Evolutionary conservation across 176 grass and related monocot genomes (phyloP).

Genomic region (Carex kokanica): DNA sequence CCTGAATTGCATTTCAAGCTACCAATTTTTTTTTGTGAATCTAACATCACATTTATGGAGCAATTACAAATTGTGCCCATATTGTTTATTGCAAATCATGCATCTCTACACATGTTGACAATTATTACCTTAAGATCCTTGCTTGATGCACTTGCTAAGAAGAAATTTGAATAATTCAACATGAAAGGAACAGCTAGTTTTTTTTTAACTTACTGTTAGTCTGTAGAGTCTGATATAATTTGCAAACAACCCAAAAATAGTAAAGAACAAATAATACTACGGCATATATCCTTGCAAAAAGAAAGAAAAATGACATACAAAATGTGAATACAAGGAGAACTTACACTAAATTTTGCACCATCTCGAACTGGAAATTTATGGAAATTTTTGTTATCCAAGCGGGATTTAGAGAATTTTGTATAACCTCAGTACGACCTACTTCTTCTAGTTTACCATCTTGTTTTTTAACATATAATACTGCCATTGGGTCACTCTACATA

Average conservation of each 20-base stretch:
- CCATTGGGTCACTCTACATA: conserved; percentile 86
- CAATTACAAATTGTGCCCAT: neutral
- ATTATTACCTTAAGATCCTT: neutral
- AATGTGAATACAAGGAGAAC: conserved; percentile 28
- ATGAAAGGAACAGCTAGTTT: neutral
- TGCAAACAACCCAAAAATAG: neutral
- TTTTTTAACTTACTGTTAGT: neutral
- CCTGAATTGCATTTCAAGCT: neutral
- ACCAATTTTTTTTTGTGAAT: neutral
- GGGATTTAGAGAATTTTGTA: conserved; percentile 74
- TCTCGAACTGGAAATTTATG: conserved; percentile 95
- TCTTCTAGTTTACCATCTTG: conserved; percentile 71
- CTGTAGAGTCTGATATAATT: neutral
- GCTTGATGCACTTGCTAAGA: neutral
- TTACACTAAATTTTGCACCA: conserved; percentile 82
- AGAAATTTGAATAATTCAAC: neutral
- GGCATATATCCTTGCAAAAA: conserved; percentile 13
- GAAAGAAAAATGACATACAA: neutral
- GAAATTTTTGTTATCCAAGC: conserved; percentile 80
- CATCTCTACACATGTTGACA: neutral
- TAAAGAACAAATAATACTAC: neutral
- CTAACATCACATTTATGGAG: neutral
- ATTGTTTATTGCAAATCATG: neutral
- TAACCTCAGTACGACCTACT: conserved; percentile 89
- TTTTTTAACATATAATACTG: conserved; percentile 58